Percentiles rank a stretch among this genome's conserved stretches.
Evolutionary conservation across 768 basidiomycete species (phyloP).

Genomic region (Fistulinella prunicolor): DNA sequence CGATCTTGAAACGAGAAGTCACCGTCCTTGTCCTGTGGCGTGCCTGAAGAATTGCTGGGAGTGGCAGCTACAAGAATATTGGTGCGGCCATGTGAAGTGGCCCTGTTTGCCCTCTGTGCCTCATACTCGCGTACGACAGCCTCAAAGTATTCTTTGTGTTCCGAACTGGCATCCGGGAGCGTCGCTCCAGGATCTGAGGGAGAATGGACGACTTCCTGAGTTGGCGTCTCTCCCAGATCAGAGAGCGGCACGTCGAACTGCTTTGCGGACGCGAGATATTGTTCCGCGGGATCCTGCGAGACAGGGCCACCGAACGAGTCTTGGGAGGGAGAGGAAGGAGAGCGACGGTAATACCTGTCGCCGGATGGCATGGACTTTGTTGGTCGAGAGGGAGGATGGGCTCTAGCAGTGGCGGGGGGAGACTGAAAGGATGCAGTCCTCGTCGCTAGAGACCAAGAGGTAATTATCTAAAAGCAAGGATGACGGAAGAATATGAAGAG

Average conservation of each 20-base stretch:
- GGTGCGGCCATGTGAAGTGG: slow-evolving; percentile 8
- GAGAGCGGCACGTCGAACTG: slow-evolving; percentile 58
- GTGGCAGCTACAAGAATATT: slow-evolving; percentile 51
- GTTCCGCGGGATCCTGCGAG: slow-evolving; percentile 46
- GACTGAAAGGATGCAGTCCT: slow-evolving; percentile 37
- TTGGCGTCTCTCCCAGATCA: slow-evolving; percentile 43
- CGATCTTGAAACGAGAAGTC: slow-evolving; percentile 11
- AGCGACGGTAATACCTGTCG: slow-evolving; percentile 27
- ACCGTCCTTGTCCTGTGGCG: slow-evolving; percentile 14
- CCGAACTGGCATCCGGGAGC: slow-evolving; percentile 43
- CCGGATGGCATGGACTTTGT: slow-evolving; percentile 24
- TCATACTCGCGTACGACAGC: slow-evolving; percentile 27
- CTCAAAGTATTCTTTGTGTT: slow-evolving; percentile 25
- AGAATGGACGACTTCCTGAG: slow-evolving; percentile 24
- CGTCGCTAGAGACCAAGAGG: slow-evolving; percentile 26
- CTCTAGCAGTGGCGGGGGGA: slow-evolving; percentile 18
- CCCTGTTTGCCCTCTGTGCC: slow-evolving; percentile 14
- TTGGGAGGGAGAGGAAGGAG: slow-evolving; percentile 44
- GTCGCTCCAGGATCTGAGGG: slow-evolving; percentile 46
- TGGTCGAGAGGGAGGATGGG: slow-evolving; percentile 14
- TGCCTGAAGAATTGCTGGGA: slow-evolving; percentile 37
- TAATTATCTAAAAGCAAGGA: slow-evolving; percentile 23
- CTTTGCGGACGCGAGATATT: slow-evolving; percentile 44
- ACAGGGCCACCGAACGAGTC: slow-evolving; percentile 61
- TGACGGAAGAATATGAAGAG: slow-evolving; percentile 17